Evolutionary conservation across 2,329 filamentous ascomycete species (phyloP).

Genomic region (Penicillium digitatum): DNA sequence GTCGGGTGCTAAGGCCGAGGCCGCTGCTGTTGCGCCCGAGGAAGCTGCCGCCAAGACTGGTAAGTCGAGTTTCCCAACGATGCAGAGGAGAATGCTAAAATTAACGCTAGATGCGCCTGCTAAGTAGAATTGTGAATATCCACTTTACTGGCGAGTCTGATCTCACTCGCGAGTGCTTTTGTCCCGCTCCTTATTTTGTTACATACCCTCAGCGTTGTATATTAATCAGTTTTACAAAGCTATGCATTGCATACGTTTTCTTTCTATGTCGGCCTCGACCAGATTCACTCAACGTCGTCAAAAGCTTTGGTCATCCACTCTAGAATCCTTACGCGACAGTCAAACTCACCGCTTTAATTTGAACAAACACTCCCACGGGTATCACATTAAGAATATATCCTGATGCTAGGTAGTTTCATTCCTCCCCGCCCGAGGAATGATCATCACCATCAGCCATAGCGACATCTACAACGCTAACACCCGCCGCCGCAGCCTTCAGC

Average conservation of each 20-base stretch:
- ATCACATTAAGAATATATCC: slow-evolving; percentile 3
- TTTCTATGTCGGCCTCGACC: not conserved
- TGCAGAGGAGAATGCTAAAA: not conserved
- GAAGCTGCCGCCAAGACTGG: slow-evolving; percentile 2
- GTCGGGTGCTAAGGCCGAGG: not conserved
- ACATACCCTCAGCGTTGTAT: slow-evolving; percentile 4
- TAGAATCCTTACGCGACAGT: not conserved
- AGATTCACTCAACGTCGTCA: not conserved
- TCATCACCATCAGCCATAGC: slow-evolving; percentile 16
- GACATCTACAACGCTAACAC: slow-evolving; percentile 13
- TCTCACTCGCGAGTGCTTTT: not conserved
- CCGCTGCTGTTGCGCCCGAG: not conserved
- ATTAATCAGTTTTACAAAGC: not conserved
- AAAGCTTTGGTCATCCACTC: not conserved
- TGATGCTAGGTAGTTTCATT: not conserved
- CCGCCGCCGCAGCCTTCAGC: slow-evolving; percentile 31
- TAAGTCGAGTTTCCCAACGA: not conserved
- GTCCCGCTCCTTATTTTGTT: not conserved
- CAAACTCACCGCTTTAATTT: not conserved
- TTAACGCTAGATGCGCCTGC: not conserved
- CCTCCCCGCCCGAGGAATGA: slow-evolving; percentile 18
- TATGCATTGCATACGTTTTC: not conserved
- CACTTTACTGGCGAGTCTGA: not conserved
- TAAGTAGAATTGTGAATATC: slow-evolving; percentile 1
- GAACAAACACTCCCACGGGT: not conserved